phyloP scores from a whole-genome alignment of 352 stramenopile species.

The Globisporangium carolinianum region DNA sequence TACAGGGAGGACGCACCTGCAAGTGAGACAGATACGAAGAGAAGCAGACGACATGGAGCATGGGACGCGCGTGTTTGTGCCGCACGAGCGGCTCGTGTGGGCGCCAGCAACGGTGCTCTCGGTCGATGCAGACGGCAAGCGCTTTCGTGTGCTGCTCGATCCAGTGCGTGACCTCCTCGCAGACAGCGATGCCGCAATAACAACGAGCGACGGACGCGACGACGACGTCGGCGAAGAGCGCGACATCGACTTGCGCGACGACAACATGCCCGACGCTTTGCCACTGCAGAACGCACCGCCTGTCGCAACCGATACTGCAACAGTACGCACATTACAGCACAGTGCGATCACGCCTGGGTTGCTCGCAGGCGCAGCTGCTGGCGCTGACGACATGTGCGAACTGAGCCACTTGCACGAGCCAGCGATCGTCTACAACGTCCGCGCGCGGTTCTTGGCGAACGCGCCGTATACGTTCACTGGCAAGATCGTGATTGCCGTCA shows the following conservation, averaged over 20 bases:
- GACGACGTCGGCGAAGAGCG: slow-evolving; percentile 32
- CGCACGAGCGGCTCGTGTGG: slow-evolving; percentile 76
- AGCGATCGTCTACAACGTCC: slow-evolving; percentile 90
- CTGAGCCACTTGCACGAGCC: slow-evolving; percentile 87
- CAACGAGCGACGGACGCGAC: slow-evolving; percentile 14
- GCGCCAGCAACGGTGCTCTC: slow-evolving; percentile 67
- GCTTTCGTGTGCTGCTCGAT: slow-evolving; percentile 62
- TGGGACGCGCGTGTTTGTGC: slow-evolving; percentile 75
- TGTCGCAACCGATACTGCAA: background rate
- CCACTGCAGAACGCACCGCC: slow-evolving; percentile 60
- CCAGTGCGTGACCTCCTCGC: background rate
- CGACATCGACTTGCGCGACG: slow-evolving; percentile 56
- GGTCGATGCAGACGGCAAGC: slow-evolving; percentile 48
- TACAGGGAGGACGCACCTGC: too few species aligned
- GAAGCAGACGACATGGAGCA: slow-evolving; percentile 10
- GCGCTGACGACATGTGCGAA: slow-evolving; percentile 80
- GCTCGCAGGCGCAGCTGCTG: slow-evolving; percentile 19
- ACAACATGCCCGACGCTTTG: slow-evolving; percentile 70
- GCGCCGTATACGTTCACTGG: slow-evolving; percentile 96
- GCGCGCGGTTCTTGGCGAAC: slow-evolving; percentile 72
- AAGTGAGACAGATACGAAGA: too few species aligned
- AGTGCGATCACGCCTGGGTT: slow-evolving; percentile 19
- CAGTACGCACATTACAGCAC: slow-evolving; percentile 10
- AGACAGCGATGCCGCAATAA: slow-evolving; percentile 3
- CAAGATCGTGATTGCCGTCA: slow-evolving; percentile 96